Evolutionary conservation across 495 filamentous ascomycete genomes (phyloP).

Genomic region (Aspergillus indologenus): DNA sequence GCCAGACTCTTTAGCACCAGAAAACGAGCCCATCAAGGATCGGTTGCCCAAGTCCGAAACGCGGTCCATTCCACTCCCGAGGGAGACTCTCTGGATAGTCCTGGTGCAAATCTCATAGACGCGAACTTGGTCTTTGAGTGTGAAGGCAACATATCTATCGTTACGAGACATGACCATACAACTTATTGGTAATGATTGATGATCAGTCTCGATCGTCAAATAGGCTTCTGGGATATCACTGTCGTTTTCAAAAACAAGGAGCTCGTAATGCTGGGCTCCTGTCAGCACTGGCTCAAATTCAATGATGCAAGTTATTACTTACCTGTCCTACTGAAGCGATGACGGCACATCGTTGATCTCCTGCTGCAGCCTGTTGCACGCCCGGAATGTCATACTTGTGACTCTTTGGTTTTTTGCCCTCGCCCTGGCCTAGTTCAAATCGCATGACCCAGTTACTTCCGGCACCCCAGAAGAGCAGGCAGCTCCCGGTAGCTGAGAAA

Average conservation of each 20-base stretch:
- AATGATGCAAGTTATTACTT: neutral
- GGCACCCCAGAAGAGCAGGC: slow-evolving; percentile 24
- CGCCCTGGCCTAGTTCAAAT: slow-evolving; percentile 16
- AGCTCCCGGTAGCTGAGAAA: slow-evolving; percentile 23
- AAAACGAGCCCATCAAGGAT: neutral
- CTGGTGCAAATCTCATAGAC: slow-evolving; percentile 20
- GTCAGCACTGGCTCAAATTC: neutral
- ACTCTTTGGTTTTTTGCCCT: slow-evolving; percentile 15
- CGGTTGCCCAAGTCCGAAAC: slow-evolving; percentile 8
- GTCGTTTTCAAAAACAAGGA: slow-evolving; percentile 19
- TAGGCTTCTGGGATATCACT: slow-evolving; percentile 16
- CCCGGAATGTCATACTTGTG: slow-evolving; percentile 25
- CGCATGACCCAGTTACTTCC: slow-evolving; percentile 22
- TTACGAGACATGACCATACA: slow-evolving; percentile 29
- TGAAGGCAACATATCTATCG: slow-evolving; percentile 26
- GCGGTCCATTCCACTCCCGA: slow-evolving; percentile 11
- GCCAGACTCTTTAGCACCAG: neutral
- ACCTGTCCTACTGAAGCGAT: slow-evolving; percentile 26
- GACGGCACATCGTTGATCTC: slow-evolving; percentile 22
- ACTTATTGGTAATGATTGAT: slow-evolving; percentile 12
- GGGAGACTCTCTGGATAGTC: slow-evolving; percentile 16
- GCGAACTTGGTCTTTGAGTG: slow-evolving; percentile 22
- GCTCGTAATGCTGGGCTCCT: slow-evolving; percentile 21
- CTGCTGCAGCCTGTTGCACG: slow-evolving; percentile 24
- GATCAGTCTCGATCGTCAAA: slow-evolving; percentile 19